Conservation (phyloP, 225 moss, liverwort and hornwort genomes). For the Thuidium tamariscinum region DNA sequence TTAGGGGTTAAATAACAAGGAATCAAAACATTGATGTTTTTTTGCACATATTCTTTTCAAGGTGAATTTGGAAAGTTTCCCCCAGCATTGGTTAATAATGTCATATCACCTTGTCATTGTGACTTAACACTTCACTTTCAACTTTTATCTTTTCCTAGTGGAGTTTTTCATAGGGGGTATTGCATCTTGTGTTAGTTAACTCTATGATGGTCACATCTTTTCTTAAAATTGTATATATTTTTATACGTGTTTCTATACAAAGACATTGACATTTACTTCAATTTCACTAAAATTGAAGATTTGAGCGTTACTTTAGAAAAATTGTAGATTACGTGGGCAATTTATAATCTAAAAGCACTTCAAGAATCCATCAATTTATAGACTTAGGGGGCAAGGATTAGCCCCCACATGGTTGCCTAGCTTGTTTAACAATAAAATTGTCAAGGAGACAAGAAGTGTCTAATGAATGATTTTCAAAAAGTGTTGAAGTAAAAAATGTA, state of each 20-base stretch:
- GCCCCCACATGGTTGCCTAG: accelerated
- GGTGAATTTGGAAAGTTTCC: no score
- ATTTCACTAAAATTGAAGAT: no score
- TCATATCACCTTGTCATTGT: background rate
- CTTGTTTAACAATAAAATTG: background rate
- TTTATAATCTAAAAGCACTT: background rate
- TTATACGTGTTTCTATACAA: background rate
- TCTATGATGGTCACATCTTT: background rate
- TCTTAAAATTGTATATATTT: background rate
- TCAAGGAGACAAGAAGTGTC: background rate
- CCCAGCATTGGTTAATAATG: background rate
- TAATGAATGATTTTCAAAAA: background rate
- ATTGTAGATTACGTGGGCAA: no score
- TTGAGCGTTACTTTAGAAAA: no score
- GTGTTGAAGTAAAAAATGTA: background rate
- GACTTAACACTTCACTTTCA: background rate
- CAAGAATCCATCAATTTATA: background rate
- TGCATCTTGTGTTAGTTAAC: background rate
- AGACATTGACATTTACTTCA: no score
- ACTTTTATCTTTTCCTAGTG: accelerated
- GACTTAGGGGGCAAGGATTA: no score
- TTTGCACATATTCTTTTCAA: no score
- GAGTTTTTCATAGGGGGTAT: accelerated
- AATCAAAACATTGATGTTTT: background rate
- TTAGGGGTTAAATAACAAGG: background rate